phyloP scores from a whole-genome alignment of 352 stramenopile genomes.

The Peronospora tabacina region DNA sequence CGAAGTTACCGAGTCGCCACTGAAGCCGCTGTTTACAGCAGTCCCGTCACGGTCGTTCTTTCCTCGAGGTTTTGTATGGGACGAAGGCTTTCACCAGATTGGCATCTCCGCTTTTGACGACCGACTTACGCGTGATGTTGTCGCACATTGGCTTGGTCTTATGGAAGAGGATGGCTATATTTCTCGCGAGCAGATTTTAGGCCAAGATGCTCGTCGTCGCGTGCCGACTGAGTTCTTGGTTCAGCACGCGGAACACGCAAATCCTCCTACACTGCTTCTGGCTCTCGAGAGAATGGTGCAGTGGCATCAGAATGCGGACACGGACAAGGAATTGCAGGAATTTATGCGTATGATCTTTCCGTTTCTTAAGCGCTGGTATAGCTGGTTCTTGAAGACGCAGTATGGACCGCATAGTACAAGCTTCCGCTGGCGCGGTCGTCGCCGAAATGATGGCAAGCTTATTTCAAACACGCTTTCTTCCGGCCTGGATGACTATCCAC shows the following conservation, averaged over 20 bases:
- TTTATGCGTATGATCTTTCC: conserved; percentile 54
- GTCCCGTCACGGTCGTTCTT: conserved; percentile 92
- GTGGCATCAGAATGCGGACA: conserved; percentile 17
- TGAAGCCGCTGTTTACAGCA: conserved; percentile 74
- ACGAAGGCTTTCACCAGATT: conserved; percentile 93
- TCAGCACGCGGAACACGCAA: conserved; percentile 87
- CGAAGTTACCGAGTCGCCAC: conserved; percentile 31
- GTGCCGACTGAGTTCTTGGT: conserved; percentile 88
- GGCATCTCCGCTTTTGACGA: conserved; percentile 73
- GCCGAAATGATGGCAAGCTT: conserved; percentile 60
- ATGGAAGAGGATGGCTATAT: conserved; percentile 90
- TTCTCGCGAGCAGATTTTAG: conserved; percentile 87
- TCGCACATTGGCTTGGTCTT: conserved; percentile 82
- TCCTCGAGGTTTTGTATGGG: conserved; percentile 90
- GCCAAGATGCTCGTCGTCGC: conserved; percentile 48
- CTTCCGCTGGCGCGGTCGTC: conserved; percentile 80
- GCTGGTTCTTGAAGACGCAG: conserved; percentile 67
- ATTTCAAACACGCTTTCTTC: conserved; percentile 89
- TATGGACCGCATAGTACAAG: conserved; percentile 34
- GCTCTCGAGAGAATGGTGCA: conserved; percentile 72
- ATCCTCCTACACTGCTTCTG: conserved; percentile 88
- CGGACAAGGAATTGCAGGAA: conserved; percentile 20
- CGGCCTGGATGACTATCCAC: conserved; percentile 90
- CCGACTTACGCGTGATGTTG: conserved; percentile 61
- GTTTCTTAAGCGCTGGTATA: conserved; percentile 69